Base-by-base conservation (phyloP, 2,329 filamentous ascomycete species). In the Claviceps paspali region DNA sequence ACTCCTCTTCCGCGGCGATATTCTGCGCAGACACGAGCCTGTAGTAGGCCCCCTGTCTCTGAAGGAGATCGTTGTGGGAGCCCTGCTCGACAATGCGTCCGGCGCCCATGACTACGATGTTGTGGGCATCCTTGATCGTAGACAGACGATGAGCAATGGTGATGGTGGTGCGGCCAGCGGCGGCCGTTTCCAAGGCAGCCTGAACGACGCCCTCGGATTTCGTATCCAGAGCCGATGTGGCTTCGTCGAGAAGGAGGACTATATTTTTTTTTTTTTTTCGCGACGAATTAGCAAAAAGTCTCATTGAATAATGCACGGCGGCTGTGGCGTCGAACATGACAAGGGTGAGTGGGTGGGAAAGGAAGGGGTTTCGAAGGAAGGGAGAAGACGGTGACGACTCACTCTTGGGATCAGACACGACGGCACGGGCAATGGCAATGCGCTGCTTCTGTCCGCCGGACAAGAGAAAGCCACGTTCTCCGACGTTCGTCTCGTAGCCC, bases 381-480 rank as follows among this genome's bases (percentile, higher is more conserved):
- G n/a, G n/a, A n/a, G n/a, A n/a, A n/a, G n/a, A n/a, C n/a, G n/a
- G n/a, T n/a, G n/a, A n/a, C n/a, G n/a, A 51, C 63, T 54, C 49
- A 67, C 64, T 79, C 62, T 87, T 92, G 1, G 88, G 88, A 49
- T 95, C 82, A 14, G 82, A 88, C 22, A 95, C 84, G 39, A 95
- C 74, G 28, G 87, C 87, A 51, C 86, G 72, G 6, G 88, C 86
- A 57, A 96, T 95, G 10, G 88, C 87, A 52, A 96, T 92, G 48
- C 91, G 83, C 60, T 96, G 91, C 58, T 95, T 94, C 60, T 98
- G 91, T 26, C 91, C 91, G 55, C 91, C 91, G 38, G 84, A 93
- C 7, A 98, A 68, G 36, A 95, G 63, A 54, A 94, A 93, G 8
- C 91, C 91, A 44, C 87, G 79, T 57, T 96, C 86, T 39, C 91